phyloP scores from a whole-genome alignment of 768 basidiomycete species.

The Pleurotus cornucopiae region DNA sequence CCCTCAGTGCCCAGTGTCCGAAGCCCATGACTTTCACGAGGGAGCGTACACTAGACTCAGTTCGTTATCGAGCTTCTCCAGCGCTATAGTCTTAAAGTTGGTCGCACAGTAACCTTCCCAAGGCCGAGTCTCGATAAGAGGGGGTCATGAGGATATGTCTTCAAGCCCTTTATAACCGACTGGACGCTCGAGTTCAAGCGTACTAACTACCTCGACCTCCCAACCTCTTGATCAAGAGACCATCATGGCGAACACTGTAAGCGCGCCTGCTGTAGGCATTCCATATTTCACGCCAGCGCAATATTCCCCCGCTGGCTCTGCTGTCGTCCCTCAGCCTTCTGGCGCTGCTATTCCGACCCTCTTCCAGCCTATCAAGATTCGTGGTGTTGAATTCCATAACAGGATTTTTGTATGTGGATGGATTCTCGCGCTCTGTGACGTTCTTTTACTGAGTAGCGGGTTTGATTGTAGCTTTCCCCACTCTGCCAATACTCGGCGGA shows the following conservation, averaged over 20 bases:
- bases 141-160: no score
- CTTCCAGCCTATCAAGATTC: conserved; percentile 34
- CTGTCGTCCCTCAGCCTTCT: conserved; percentile 30
- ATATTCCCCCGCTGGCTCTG: conserved; percentile 33
- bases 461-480: conserved; percentile 32
- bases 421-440: conserved; percentile 7
- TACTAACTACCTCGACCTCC: no score
- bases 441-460: neutral
- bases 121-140: no score
- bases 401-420: conserved; percentile 27
- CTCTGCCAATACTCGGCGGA: conserved; percentile 42
- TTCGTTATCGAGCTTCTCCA: no score
- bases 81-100: no score
- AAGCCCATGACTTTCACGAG: no score
- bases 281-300: conserved; percentile 41
- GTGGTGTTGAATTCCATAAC: conserved; percentile 31
- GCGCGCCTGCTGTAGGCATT: conserved; percentile 31
- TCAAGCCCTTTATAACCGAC: no score
- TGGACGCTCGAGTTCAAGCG: no score
- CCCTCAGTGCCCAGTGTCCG: no score
- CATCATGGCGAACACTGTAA: conserved; percentile 10
- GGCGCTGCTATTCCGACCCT: conserved; percentile 30
- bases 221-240: no score
- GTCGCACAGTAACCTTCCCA: no score
- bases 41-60: no score